Conservation (phyloP, 1,284 basidiomycete species). For the Phellopilus nigrolimitatus region DNA sequence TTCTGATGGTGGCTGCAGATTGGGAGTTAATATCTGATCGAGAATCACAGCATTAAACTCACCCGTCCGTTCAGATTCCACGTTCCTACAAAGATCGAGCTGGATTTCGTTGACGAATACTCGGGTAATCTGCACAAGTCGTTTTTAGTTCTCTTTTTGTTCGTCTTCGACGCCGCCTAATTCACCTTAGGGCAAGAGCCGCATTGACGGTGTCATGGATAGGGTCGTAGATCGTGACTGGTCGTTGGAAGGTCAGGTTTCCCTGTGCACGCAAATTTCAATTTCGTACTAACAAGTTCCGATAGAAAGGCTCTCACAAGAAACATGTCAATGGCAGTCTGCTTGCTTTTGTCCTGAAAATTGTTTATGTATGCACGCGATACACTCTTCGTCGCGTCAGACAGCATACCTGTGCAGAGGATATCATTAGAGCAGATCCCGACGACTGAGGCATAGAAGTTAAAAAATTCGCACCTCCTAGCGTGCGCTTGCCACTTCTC, state of each 20-base stretch:
- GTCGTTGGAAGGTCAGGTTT: constrained; percentile 82
- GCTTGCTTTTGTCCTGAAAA: constrained; percentile 95
- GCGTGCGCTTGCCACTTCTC: constrained; percentile 87
- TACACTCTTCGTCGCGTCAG: constrained; percentile 96
- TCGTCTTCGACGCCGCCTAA: too few species aligned
- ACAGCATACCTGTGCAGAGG: constrained; percentile 63
- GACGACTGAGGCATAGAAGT: neutral
- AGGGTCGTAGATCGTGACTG: constrained; percentile 92
- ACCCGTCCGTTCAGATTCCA: constrained; percentile 96
- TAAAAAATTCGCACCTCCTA: constrained; percentile 55
- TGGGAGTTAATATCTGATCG: constrained; percentile 15
- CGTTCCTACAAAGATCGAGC: constrained; percentile 82
- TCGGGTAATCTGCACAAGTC: constrained; percentile 57
- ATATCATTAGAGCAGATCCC: constrained; percentile 13
- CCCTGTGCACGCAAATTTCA: constrained; percentile 48
- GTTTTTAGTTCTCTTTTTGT: neutral
- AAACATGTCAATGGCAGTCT: constrained; percentile 92
- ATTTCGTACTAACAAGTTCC: neutral
- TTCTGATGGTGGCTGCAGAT: constrained; percentile 68
- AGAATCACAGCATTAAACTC: constrained; percentile 25
- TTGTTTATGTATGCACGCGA: constrained; percentile 96
- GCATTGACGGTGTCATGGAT: constrained; percentile 83
- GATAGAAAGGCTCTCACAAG: constrained; percentile 48
- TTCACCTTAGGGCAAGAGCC: constrained; percentile 65
- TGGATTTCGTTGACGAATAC: constrained; percentile 77